These are phyloP conservation scores for Debaryomycetaceae sp. DNA, from an alignment of 1,139 yeast genomes.

Conservation along the genomic window DNA sequence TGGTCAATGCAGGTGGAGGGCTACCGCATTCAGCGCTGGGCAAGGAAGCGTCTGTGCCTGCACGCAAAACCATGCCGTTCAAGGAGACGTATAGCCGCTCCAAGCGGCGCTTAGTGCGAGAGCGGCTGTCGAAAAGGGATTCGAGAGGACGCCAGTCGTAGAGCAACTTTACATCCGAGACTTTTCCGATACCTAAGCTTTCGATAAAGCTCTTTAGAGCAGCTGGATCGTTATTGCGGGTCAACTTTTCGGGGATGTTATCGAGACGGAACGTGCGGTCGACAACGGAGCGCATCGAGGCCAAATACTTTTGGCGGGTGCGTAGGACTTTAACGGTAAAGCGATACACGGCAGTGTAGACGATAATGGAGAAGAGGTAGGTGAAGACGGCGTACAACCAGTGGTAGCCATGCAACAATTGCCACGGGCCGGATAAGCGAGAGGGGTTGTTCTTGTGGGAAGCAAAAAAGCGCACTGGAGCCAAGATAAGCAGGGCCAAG, in stretches of 20 bases:
- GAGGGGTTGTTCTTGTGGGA: conserved; percentile 23
- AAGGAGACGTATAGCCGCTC: conserved; percentile 37
- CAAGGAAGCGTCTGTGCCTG: conserved; percentile 17
- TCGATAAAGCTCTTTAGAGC: conserved; percentile 44
- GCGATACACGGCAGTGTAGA: conserved; percentile 21
- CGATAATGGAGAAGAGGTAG: conserved; percentile 28
- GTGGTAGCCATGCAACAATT: conserved; percentile 13
- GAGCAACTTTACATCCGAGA: conserved; percentile 41
- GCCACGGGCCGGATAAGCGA: conserved; percentile 6
- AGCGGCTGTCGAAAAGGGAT: conserved; percentile 27
- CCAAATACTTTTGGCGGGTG: conserved; percentile 33
- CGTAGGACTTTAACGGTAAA: conserved; percentile 27
- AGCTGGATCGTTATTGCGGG: conserved; percentile 26
- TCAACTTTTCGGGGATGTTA: conserved; percentile 37
- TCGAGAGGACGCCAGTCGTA: conserved; percentile 45
- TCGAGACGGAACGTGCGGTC: conserved; percentile 36
- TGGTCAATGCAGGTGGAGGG: background rate
- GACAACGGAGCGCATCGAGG: conserved; percentile 33
- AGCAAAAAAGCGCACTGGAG: conserved; percentile 34
- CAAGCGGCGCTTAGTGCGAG: conserved; percentile 19
- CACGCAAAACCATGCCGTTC: conserved; percentile 36
- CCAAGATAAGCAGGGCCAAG: conserved; percentile 27
- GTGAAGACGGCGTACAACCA: conserved; percentile 36
- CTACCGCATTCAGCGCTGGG: conserved; percentile 15
- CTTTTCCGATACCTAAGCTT: conserved; percentile 52